Percentiles rank a stretch among this genome's conserved stretches.
Conservation (phyloP, 805 yeast genomes). For the Ogataea degrootiae region DNA sequence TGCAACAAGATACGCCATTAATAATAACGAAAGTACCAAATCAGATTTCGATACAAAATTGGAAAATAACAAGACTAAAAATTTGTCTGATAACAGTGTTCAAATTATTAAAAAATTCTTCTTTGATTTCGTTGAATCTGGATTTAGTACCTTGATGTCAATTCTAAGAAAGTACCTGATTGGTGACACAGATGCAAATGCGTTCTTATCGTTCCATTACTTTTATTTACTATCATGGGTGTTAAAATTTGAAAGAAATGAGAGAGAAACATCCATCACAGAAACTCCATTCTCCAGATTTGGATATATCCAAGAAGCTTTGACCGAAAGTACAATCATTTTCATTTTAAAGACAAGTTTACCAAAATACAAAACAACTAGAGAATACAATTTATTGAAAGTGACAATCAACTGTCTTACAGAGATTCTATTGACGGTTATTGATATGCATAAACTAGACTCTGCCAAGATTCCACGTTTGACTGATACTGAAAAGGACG, state of each 20-base stretch:
- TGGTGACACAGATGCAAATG: constrained; percentile 28
- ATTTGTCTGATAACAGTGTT: constrained; percentile 30
- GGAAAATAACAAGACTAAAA: constrained; percentile 20
- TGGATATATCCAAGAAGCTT: constrained; percentile 34
- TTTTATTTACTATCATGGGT: constrained; percentile 72
- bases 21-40: constrained; percentile 21
- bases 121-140: constrained; percentile 61
- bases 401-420: constrained; percentile 65
- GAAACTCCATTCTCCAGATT: constrained; percentile 27
- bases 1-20: constrained; percentile 6
- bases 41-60: constrained; percentile 27
- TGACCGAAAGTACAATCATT: constrained; percentile 54
- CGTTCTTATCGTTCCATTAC: constrained; percentile 39
- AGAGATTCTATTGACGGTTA: constrained; percentile 48
- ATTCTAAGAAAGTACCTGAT: constrained; percentile 36
- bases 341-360: constrained; percentile 39
- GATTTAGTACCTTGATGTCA: constrained; percentile 63
- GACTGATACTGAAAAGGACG: constrained; percentile 41
- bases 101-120: constrained; percentile 40
- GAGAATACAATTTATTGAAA: constrained; percentile 58
- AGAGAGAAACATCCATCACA: constrained; percentile 25
- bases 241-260: constrained; percentile 53
- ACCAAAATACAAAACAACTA: constrained; percentile 36
- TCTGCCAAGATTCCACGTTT: constrained; percentile 37
- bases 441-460: constrained; percentile 32